phyloP scores from a whole-genome alignment of 2,329 filamentous ascomycete genomes.

The Gremmenia infestans region DNA sequence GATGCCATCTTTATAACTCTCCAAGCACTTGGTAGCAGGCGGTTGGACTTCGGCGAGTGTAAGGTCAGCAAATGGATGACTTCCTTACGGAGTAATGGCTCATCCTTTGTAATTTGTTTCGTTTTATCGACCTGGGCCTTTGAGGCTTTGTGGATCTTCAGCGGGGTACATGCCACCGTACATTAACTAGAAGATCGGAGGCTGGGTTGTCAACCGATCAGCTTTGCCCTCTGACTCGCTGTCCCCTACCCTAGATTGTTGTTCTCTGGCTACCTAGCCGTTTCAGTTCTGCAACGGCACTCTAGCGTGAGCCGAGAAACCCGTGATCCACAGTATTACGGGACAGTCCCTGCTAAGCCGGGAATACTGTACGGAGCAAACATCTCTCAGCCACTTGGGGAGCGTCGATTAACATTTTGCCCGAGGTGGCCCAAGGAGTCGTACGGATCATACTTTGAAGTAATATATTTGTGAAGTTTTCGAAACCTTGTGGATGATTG shows the following conservation, averaged over 20 bases:
- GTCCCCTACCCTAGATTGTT: too few species aligned
- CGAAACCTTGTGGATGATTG: not conserved
- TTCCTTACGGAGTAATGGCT: not conserved
- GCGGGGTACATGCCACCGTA: not conserved
- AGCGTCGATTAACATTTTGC: not conserved
- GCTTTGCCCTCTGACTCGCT: not conserved
- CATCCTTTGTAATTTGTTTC: constrained; percentile 5
- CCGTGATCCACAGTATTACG: not conserved
- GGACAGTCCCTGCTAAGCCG: not conserved
- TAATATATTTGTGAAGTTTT: too few species aligned
- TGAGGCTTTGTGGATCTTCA: constrained; percentile 1
- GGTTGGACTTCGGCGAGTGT: not conserved
- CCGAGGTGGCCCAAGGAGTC: not conserved
- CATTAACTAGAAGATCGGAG: not conserved
- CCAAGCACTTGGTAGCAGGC: not conserved
- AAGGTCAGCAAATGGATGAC: not conserved
- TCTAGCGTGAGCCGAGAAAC: not conserved
- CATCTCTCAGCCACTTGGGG: not conserved
- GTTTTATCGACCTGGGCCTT: not conserved
- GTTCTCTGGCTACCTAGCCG: not conserved
- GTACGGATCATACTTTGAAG: too few species aligned
- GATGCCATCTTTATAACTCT: not conserved
- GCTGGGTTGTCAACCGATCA: not conserved
- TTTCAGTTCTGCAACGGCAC: not conserved
- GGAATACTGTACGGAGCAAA: not conserved